These are phyloP conservation scores for Colletotrichum sublineola DNA, from an alignment of 2,329 filamentous ascomycete genomes.

Conservation along the genomic window DNA sequence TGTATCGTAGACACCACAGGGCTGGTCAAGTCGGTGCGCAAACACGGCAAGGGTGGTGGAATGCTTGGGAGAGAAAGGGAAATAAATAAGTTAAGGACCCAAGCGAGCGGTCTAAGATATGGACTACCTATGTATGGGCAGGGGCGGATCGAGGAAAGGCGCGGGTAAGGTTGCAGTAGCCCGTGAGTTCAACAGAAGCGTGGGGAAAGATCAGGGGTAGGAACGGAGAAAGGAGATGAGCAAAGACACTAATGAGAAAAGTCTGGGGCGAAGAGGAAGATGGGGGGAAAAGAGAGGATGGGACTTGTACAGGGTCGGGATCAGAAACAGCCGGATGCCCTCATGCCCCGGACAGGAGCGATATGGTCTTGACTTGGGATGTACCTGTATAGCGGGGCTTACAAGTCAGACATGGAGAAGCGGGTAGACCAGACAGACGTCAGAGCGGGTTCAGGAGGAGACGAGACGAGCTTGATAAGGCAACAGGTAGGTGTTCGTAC, in stretches of 20 bases:
- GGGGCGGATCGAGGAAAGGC: slow-evolving; percentile 34
- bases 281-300: slow-evolving; percentile 17
- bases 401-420: slow-evolving; percentile 10
- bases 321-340: slow-evolving; percentile 19
- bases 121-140: slow-evolving; percentile 22
- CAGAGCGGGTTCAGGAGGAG: slow-evolving; percentile 2
- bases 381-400: neutral
- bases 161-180: slow-evolving; percentile 44
- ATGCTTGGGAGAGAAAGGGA: slow-evolving; percentile 26
- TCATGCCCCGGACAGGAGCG: neutral
- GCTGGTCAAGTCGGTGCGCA: slow-evolving; percentile 38
- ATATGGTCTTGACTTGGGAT: slow-evolving; percentile 3
- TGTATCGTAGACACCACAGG: slow-evolving; percentile 36
- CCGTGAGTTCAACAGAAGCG: slow-evolving; percentile 40
- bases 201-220: slow-evolving; percentile 40
- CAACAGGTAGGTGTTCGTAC: neutral
- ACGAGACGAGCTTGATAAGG: slow-evolving; percentile 4
- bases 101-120: slow-evolving; percentile 40
- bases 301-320: neutral
- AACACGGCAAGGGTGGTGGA: slow-evolving; percentile 39
- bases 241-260: slow-evolving; percentile 15
- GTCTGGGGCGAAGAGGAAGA: neutral
- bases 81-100: slow-evolving; percentile 29
- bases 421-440: neutral
- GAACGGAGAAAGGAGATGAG: slow-evolving; percentile 38